phyloP scores from a whole-genome alignment of 1,139 yeast genomes.

The Magnusiomyces suaveolens region DNA sequence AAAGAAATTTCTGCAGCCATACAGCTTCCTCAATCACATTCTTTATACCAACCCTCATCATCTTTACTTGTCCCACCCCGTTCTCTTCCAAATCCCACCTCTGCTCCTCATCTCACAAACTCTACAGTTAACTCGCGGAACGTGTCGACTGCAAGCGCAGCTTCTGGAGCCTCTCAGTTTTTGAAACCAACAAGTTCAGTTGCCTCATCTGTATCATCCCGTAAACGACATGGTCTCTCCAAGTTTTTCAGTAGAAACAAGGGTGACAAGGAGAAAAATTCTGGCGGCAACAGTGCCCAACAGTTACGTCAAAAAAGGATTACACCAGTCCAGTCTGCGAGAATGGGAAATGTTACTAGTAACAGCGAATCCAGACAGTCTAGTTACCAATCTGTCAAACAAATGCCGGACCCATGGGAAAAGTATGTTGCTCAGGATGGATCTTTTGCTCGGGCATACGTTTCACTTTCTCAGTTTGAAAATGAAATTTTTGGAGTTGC shows the following conservation, averaged over 20 bases:
- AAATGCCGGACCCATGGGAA: slow-evolving; percentile 1
- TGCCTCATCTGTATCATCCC: slow-evolving; percentile 1
- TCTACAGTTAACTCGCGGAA: too few relatives aligned
- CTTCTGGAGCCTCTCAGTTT: neutral
- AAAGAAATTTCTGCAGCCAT: neutral
- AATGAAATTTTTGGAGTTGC: slow-evolving; percentile 46
- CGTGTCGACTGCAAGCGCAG: neutral
- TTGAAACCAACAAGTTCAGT: neutral
- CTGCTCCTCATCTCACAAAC: too few relatives aligned
- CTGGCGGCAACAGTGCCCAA: too few relatives aligned
- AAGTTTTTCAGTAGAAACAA: slow-evolving; percentile 13
- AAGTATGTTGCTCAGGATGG: slow-evolving; percentile 58
- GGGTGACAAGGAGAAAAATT: slow-evolving; percentile 28
- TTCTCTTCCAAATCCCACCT: too few relatives aligned
- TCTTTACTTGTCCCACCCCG: neutral
- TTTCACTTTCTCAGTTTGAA: slow-evolving; percentile 53
- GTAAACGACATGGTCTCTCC: slow-evolving; percentile 10
- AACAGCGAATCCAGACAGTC: slow-evolving; percentile 13
- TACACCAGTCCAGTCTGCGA: slow-evolving; percentile 19
- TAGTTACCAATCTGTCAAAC: slow-evolving; percentile 18
- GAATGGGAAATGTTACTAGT: too few relatives aligned
- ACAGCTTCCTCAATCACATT: neutral
- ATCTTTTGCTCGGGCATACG: slow-evolving; percentile 68
- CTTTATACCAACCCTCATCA: neutral
- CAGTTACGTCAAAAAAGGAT: too few relatives aligned